phyloP scores from a whole-genome alignment of 768 basidiomycete species.

The Chalciporus piperatus region DNA sequence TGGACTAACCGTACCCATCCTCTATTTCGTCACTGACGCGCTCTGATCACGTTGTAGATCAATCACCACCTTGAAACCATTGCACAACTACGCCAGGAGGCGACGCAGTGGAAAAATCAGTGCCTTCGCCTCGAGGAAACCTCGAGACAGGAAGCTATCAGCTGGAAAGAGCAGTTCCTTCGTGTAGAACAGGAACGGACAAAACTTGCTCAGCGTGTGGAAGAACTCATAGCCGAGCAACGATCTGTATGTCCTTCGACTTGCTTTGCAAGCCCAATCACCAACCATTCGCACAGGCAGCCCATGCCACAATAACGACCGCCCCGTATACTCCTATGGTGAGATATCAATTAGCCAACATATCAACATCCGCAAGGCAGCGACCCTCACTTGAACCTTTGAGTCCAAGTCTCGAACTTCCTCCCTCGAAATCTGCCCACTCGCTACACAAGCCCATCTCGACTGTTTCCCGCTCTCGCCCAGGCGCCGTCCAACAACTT shows the following conservation, averaged over 20 bases:
- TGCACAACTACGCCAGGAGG: slow-evolving; percentile 59
- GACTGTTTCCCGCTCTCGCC: slow-evolving; percentile 7
- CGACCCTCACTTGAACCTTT: slow-evolving; percentile 19
- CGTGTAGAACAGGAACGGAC: slow-evolving; percentile 70
- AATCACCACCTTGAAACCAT: slow-evolving; percentile 60
- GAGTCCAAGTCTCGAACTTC: slow-evolving; percentile 27
- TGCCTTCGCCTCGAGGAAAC: slow-evolving; percentile 45
- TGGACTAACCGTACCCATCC: slow-evolving; percentile 49
- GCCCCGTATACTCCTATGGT: slow-evolving; percentile 36
- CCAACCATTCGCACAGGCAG: slow-evolving; percentile 10
- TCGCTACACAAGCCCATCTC: slow-evolving; percentile 16
- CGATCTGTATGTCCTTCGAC: slow-evolving; percentile 38
- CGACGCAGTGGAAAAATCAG: slow-evolving; percentile 72
- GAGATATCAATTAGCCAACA: slow-evolving; percentile 21
- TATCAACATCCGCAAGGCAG: slow-evolving; percentile 29
- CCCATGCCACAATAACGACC: slow-evolving; percentile 13
- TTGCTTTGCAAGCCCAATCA: not conserved
- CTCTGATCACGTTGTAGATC: slow-evolving; percentile 39
- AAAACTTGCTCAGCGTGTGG: slow-evolving; percentile 52
- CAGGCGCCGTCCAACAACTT: slow-evolving; percentile 17
- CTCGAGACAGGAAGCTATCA: slow-evolving; percentile 48
- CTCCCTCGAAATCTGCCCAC: slow-evolving; percentile 32
- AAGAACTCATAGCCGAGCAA: slow-evolving; percentile 55
- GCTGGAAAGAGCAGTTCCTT: slow-evolving; percentile 80
- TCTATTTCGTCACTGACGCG: not conserved